Base-by-base conservation (phyloP, 129 eudicot species). In the Apium graveolens region DNA sequence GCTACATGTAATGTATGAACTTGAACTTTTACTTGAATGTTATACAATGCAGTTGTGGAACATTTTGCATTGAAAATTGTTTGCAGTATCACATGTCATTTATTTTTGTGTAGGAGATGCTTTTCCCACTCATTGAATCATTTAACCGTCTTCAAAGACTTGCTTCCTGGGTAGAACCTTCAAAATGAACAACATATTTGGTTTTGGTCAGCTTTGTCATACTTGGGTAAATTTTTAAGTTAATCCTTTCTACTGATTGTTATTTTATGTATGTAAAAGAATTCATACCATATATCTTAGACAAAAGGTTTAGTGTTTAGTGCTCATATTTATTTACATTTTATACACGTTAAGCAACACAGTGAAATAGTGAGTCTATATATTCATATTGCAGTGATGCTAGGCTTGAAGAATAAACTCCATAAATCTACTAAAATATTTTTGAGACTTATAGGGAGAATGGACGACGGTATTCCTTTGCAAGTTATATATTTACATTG, bases 161-260 rank as follows among this genome's bases (percentile, higher is more conserved):
- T 82, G 89, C 86, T 46, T 90, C 89, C 39, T 90, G 94, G 94
- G 81, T 82, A 80, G 85, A 85, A 45, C 94, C 91, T 74, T 63
- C 79, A 49, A 87, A 80, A 69, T 90, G 91, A 42, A 45, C 83
- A 11, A 45, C 80, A 39, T 85, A 87, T 84, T 35, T 85, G 79
- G 70, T 83, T 74, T 37, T 90, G 24, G 42, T 75, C 17, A 49
- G 85, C 85, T 90, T 81, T 79, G 32, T 78, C 32, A 75, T 90
- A 37, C 20, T 83, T 29, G 77, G 89, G 94, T 90, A 83, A 38
- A 48, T 48, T 60, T 24, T 41, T 1, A 32, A 39, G 29, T 70
- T 29, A 43, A 13, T 51, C 4, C 71, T 6, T 7, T 51, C 3
- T 71, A 44, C 57, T 68, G 6, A 70, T 3, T 49, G 53, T 53